Evolutionary conservation across 352 stramenopile species (phyloP), one percentile per base, ranked within the genome.

Genomic region (Heterotrichella gracilis): DNA sequence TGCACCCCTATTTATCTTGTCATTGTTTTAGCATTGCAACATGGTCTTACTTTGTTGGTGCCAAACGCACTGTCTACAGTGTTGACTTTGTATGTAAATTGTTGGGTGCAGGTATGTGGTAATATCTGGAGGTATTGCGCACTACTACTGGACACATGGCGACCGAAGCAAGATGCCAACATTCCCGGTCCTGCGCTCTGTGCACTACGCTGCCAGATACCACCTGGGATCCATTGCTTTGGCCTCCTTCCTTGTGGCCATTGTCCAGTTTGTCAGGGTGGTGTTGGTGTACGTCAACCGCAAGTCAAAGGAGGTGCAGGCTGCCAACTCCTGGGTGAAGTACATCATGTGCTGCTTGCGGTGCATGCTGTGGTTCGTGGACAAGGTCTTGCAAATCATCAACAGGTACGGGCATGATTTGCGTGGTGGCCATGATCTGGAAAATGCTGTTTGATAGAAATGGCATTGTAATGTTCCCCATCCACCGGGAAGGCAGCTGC

Each of bases 371-470:
- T 85, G 80, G 79, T 87, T 80, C 74, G 83, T 89, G 63, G 82
- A 88, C 24, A 86, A 84, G 66, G 81, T 78, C 73, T 74, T 89
- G 72, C 85, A 88, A 76, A 86, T 87, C 70, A 74, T 88, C 72
- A 86, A 82, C 76, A 2, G 73, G 41, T 87, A 86, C 69, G 81
- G n/a, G n/a, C n/a, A n/a, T n/a, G n/a, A n/a, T n/a, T n/a, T n/a
- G n/a, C n/a, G n/a, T n/a, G n/a, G n/a, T n/a, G n/a, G n/a, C n/a
- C n/a, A n/a, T n/a, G n/a, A n/a, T n/a, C n/a, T n/a, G n/a, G n/a
- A n/a, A n/a, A n/a, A n/a, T n/a, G n/a, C n/a, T n/a, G n/a, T n/a
- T n/a, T n/a, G n/a, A n/a, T n/a, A n/a, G n/a, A n/a, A n/a, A n/a
- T n/a, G n/a, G n/a, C n/a, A n/a, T n/a, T n/a, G n/a, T n/a, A n/a